These are phyloP conservation scores for Euryodendron excelsum DNA, from an alignment of 148 eudicot species.

Conservation along the genomic window DNA sequence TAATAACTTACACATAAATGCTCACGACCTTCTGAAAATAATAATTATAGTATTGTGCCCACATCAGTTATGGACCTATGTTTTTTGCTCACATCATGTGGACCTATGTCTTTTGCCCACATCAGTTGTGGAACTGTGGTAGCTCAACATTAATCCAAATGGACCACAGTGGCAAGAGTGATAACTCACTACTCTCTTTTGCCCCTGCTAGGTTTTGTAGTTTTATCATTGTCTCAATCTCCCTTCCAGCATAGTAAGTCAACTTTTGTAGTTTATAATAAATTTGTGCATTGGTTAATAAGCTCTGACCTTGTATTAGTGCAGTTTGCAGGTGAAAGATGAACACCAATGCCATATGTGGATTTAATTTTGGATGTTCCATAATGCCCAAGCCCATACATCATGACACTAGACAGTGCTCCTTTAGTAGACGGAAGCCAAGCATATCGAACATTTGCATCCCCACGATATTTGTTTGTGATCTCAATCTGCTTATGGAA, in stretches of 20 bases:
- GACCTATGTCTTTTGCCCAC: slow-evolving; percentile 21
- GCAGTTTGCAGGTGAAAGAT: slow-evolving; percentile 71
- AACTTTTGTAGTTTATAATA: neutral
- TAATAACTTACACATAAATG: neutral
- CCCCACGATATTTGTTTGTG: slow-evolving; percentile 53
- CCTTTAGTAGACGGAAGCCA: slow-evolving; percentile 75
- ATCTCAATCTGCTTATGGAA: slow-evolving; percentile 77
- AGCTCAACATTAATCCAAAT: slow-evolving; percentile 3
- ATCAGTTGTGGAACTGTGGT: slow-evolving; percentile 17
- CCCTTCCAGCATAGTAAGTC: neutral
- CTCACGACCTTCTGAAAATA: neutral
- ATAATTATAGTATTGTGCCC: neutral
- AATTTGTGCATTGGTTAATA: neutral
- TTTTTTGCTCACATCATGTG: neutral
- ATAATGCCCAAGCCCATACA: slow-evolving; percentile 56
- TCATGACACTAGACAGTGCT: slow-evolving; percentile 40
- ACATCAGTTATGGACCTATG: slow-evolving; percentile 18
- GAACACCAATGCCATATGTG: slow-evolving; percentile 64
- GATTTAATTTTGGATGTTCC: slow-evolving; percentile 46
- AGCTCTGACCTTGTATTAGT: slow-evolving; percentile 54
- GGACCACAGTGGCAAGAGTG: neutral
- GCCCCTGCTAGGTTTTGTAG: neutral
- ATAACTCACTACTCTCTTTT: slow-evolving; percentile 15
- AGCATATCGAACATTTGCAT: slow-evolving; percentile 72
- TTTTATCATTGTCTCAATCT: neutral